These are phyloP conservation scores for Globisporangium cylindrosporum DNA, from an alignment of 352 stramenopile species.

Conservation along the genomic window DNA sequence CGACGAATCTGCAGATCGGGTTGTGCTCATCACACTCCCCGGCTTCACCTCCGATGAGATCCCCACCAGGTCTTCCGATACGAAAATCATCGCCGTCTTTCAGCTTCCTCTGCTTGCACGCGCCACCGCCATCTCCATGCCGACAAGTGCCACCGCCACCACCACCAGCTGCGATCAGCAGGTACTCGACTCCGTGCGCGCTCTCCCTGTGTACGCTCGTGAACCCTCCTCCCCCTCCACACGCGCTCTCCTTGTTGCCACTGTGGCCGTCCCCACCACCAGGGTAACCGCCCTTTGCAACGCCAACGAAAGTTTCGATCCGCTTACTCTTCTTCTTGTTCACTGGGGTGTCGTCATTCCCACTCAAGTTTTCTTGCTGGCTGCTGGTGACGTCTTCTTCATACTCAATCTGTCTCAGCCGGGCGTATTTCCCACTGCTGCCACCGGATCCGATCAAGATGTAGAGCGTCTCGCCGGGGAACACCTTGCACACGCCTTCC, in stretches of 20 bases:
- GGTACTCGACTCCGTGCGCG: slow-evolving; percentile 62
- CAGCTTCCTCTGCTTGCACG: slow-evolving; percentile 20
- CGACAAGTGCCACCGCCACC: slow-evolving; percentile 71
- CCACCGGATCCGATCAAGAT: slow-evolving; percentile 52
- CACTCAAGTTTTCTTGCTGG: slow-evolving; percentile 3
- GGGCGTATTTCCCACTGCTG: slow-evolving; percentile 36
- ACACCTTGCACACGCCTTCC: slow-evolving; percentile 52
- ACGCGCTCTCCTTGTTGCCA: slow-evolving; percentile 68
- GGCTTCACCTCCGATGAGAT: slow-evolving; percentile 35
- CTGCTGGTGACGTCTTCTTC: slow-evolving; percentile 12
- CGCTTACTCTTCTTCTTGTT: slow-evolving; percentile 23
- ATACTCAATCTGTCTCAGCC: slow-evolving; percentile 32
- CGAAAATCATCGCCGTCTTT: slow-evolving; percentile 46
- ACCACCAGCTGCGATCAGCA: slow-evolving; percentile 61
- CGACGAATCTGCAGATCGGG: slow-evolving; percentile 60
- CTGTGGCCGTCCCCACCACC: slow-evolving; percentile 58
- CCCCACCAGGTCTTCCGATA: slow-evolving; percentile 44
- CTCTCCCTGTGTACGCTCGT: slow-evolving; percentile 67
- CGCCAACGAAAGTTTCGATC: slow-evolving; percentile 46
- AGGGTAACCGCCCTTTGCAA: slow-evolving; percentile 38
- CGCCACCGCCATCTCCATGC: slow-evolving; percentile 43
- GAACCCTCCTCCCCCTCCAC: slow-evolving; percentile 63
- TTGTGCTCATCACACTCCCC: slow-evolving; percentile 60
- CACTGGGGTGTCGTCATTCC: not conserved
- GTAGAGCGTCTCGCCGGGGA: slow-evolving; percentile 71